Evolutionary conservation across 257 asterid genomes (phyloP).

Genomic region (Gentiana straminea): DNA sequence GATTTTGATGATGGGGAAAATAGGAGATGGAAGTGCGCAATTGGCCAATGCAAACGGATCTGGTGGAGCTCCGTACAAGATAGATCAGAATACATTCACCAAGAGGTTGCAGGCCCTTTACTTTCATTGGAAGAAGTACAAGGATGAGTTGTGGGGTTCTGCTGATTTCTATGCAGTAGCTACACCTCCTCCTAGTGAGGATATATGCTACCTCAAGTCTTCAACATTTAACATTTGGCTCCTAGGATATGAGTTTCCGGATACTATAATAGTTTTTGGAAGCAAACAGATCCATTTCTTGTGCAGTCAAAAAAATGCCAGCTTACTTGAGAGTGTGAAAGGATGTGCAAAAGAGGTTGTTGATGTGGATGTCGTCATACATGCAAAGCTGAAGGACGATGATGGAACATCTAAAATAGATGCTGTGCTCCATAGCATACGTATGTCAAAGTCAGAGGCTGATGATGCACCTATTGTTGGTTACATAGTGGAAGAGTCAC

Average conservation of each 20-base stretch:
- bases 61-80: conserved; percentile 27
- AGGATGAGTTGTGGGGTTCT: conserved; percentile 43
- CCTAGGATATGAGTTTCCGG: conserved; percentile 66
- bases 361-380: conserved; percentile 34
- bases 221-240: conserved; percentile 59
- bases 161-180: conserved; percentile 40
- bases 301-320: conserved; percentile 57
- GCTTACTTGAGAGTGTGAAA: conserved; percentile 40
- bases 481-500: conserved; percentile 41
- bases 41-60: conserved; percentile 22
- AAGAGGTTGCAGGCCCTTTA: conserved; percentile 43
- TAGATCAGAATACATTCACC: conserved; percentile 40
- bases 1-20: conserved; percentile 10
- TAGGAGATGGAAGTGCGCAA: conserved; percentile 22
- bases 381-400: conserved; percentile 42
- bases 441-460: conserved; percentile 22
- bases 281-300: conserved; percentile 42
- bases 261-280: conserved; percentile 55
- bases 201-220: conserved; percentile 55
- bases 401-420: conserved; percentile 44
- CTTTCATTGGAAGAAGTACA: conserved; percentile 41
- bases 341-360: conserved; percentile 37
- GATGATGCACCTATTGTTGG: conserved; percentile 30
- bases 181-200: conserved; percentile 55
- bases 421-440: conserved; percentile 23